Percentiles rank a stretch among this genome's conserved stretches.
phyloP scores from a whole-genome alignment of 1,284 basidiomycete species.

The Clitocybe nebularis region DNA sequence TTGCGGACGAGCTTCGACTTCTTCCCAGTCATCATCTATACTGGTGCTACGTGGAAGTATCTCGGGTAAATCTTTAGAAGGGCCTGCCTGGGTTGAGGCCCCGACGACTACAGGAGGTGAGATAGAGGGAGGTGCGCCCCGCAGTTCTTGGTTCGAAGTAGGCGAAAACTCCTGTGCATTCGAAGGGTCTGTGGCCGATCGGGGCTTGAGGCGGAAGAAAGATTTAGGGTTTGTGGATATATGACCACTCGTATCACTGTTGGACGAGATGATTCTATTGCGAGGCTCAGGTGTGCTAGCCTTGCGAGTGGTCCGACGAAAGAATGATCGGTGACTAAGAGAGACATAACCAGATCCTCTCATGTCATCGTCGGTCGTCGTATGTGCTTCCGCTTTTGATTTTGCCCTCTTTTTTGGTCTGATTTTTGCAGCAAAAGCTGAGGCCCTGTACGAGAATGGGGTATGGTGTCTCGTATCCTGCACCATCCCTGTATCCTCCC shows the following conservation, averaged over 20 bases:
- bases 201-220: constrained; percentile 8
- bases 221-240: constrained; percentile 10
- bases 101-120: not conserved
- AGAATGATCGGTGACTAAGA: constrained; percentile 9
- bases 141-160: too few relatives aligned
- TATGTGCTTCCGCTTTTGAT: not conserved
- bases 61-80: not conserved
- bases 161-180: not conserved
- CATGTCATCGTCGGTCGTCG: not conserved
- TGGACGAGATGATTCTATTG: not conserved
- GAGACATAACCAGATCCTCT: constrained; percentile 7
- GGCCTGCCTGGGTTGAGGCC: not conserved
- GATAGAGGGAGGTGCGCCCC: not conserved
- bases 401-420: constrained; percentile 2
- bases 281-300: not conserved
- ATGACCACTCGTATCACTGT: not conserved
- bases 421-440: constrained; percentile 7
- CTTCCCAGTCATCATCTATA: constrained; percentile 18
- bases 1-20: constrained; percentile 14
- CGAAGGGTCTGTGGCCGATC: not conserved
- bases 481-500: constrained; percentile 6
- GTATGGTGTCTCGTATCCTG: constrained; percentile 1
- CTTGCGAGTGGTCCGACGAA: constrained; percentile 10
- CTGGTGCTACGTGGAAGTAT: not conserved
- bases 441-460: constrained; percentile 9